A percentile compares a stretch with the other conserved stretches of the same genome.
phyloP scores from a whole-genome alignment of 2,329 filamentous ascomycete genomes.

The Parascedosporium putredinis region DNA sequence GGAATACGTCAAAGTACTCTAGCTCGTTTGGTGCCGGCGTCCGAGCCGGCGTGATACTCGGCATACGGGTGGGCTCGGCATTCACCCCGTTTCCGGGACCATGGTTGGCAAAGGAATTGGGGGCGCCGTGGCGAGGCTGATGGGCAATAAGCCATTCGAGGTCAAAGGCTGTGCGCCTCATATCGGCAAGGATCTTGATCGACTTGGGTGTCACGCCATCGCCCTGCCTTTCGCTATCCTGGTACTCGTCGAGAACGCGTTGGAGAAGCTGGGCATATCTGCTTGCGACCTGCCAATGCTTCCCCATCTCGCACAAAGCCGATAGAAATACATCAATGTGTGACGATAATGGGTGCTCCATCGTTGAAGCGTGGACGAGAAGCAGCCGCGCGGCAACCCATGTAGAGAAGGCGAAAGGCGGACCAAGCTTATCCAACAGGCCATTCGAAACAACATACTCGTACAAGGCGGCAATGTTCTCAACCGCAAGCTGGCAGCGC shows the following conservation, averaged over 20 bases:
- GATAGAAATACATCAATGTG: constrained; percentile 76
- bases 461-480: constrained; percentile 68
- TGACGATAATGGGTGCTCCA: constrained; percentile 70
- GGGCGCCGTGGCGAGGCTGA: constrained; percentile 48
- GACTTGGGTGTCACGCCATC: constrained; percentile 70
- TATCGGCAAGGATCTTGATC: constrained; percentile 80
- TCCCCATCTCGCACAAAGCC: constrained; percentile 68
- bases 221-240: constrained; percentile 64
- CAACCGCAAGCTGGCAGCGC: constrained; percentile 71
- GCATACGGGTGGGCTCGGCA: constrained; percentile 24
- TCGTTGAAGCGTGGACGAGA: constrained; percentile 82
- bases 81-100: not conserved
- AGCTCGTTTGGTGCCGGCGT: constrained; percentile 72
- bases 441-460: constrained; percentile 67
- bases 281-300: constrained; percentile 75
- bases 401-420: constrained; percentile 82
- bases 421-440: constrained; percentile 71
- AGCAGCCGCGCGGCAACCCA: constrained; percentile 85
- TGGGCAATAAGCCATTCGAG: constrained; percentile 81
- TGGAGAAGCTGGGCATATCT: constrained; percentile 72
- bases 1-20: constrained; percentile 86
- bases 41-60: constrained; percentile 48
- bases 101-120: not conserved
- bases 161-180: constrained; percentile 84
- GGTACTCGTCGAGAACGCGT: constrained; percentile 76